These are phyloP conservation scores for Hapsidospora chrysogenum DNA, from an alignment of 495 filamentous ascomycete species.

Conservation along the genomic window DNA sequence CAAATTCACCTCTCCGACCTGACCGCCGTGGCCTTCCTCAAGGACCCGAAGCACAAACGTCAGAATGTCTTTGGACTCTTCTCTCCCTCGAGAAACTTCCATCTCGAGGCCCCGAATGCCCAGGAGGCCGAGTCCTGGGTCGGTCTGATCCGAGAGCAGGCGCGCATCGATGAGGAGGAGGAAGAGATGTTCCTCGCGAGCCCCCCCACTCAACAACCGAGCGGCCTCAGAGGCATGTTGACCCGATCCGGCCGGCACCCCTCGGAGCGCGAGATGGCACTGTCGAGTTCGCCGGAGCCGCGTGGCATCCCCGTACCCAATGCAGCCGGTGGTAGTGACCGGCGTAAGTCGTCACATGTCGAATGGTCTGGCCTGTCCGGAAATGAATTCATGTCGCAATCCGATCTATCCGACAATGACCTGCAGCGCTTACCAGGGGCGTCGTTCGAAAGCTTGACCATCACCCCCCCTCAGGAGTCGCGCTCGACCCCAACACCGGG, in stretches of 20 bases:
- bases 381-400: conserved; percentile 74
- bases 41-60: conserved; percentile 67
- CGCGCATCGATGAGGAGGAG: conserved; percentile 73
- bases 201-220: conserved; percentile 29
- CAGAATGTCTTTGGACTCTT: conserved; percentile 85
- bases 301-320: conserved; percentile 15
- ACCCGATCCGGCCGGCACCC: not conserved
- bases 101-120: conserved; percentile 57
- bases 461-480: conserved; percentile 13
- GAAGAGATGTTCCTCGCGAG: conserved; percentile 58
- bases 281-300: conserved; percentile 52
- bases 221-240: conserved; percentile 12
- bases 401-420: conserved; percentile 75
- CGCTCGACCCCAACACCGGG: conserved; percentile 9
- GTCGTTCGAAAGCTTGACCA: conserved; percentile 25
- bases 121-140: conserved; percentile 82
- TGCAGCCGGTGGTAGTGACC: conserved; percentile 22
- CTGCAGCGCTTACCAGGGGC: conserved; percentile 18
- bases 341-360: conserved; percentile 26
- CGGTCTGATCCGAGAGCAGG: conserved; percentile 58
- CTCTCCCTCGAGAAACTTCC: conserved; percentile 77
- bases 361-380: conserved; percentile 44
- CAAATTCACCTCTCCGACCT: conserved; percentile 80
- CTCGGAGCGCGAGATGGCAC: conserved; percentile 12
- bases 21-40: conserved; percentile 75